These are phyloP conservation scores for Acephala macrosclerotiorum DNA, from an alignment of 2,329 filamentous ascomycete species.

Conservation along the genomic window DNA sequence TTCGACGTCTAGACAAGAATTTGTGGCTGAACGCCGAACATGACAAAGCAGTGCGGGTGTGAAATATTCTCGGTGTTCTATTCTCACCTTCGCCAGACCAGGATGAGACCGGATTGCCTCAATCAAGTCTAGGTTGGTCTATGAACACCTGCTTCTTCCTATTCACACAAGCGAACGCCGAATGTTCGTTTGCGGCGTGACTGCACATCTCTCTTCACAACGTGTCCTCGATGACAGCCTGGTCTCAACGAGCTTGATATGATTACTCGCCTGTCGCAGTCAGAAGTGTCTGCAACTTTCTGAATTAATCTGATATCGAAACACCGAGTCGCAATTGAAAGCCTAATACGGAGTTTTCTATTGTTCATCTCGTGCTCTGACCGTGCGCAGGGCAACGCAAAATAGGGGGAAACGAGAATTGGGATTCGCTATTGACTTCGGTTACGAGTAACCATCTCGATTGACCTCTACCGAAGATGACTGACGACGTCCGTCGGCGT, in stretches of 20 bases:
- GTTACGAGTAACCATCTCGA: background rate
- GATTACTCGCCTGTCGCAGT: background rate
- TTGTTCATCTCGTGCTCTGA: background rate
- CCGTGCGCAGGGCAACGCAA: background rate
- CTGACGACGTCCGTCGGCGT: slow-evolving; percentile 33
- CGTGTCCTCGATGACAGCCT: slow-evolving; percentile 4
- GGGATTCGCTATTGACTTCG: background rate
- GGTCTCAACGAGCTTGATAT: background rate
- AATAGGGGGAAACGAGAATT: background rate
- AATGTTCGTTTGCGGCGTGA: background rate
- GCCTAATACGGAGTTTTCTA: background rate
- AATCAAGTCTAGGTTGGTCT: background rate
- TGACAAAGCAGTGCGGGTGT: background rate
- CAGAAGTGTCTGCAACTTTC: background rate
- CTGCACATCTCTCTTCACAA: background rate
- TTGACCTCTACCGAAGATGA: slow-evolving; percentile 20
- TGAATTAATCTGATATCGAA: background rate
- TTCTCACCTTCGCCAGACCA: background rate
- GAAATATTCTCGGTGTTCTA: background rate
- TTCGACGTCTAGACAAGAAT: background rate
- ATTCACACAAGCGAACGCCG: slow-evolving; percentile 5
- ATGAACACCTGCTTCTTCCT: background rate
- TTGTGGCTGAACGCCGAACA: slow-evolving; percentile 10
- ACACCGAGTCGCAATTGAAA: background rate
- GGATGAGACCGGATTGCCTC: background rate